Conservation (phyloP, 202 grass and related monocot species). For the Setaria italica region DNA sequence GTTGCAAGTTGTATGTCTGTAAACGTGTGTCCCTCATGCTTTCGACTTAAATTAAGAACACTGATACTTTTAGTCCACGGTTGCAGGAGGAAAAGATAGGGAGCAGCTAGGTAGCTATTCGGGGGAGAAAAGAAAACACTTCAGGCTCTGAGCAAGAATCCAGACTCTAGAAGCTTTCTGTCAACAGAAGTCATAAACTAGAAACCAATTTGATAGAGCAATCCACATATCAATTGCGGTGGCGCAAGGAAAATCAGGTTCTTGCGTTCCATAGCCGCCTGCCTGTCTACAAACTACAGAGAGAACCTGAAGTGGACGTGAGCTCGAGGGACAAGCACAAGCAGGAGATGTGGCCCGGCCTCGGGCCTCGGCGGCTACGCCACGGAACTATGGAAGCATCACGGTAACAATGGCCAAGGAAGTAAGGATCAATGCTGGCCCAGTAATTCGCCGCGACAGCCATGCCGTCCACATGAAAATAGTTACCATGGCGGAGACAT, state of each 20-base stretch:
- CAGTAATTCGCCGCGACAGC: neutral
- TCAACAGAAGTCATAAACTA: slow-evolving; percentile 28
- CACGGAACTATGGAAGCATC: neutral
- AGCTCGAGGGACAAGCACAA: slow-evolving; percentile 2
- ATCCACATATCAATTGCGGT: neutral
- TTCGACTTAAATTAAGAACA: slow-evolving; percentile 32
- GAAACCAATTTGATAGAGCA: slow-evolving; percentile 14
- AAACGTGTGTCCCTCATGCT: neutral
- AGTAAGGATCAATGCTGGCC: slow-evolving; percentile 14
- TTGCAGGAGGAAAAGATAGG: slow-evolving; percentile 12
- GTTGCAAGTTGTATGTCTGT: slow-evolving; percentile 13
- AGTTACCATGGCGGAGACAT: slow-evolving; percentile 35
- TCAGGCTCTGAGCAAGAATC: neutral
- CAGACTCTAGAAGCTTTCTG: neutral
- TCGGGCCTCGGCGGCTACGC: neutral
- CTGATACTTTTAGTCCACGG: slow-evolving; percentile 1
- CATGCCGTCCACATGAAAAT: neutral
- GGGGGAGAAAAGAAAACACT: neutral
- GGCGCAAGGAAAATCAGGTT: neutral
- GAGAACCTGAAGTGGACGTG: slow-evolving; percentile 15
- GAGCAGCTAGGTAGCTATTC: neutral
- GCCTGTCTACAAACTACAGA: neutral
- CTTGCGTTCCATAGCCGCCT: neutral
- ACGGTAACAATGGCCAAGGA: neutral
- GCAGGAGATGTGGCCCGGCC: neutral